Evolutionary conservation across 495 filamentous ascomycete species (phyloP).

Genomic region (Immersiella caudata): DNA sequence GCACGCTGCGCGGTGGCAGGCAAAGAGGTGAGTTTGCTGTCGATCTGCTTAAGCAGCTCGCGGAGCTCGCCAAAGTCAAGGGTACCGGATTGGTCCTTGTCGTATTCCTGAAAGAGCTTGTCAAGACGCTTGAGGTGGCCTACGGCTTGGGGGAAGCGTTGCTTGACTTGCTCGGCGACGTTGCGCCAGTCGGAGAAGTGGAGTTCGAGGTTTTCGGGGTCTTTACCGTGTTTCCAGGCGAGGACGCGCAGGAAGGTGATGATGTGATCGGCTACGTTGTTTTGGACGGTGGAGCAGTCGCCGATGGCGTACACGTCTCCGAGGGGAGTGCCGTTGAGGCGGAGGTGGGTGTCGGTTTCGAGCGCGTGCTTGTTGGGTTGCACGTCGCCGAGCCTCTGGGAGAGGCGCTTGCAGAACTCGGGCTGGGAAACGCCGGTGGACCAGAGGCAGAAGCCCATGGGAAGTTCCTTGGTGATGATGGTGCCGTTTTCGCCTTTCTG

Average conservation of each 20-base stretch:
- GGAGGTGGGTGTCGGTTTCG: constrained; percentile 93
- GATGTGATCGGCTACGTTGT: constrained; percentile 88
- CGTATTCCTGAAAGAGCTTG: constrained; percentile 85
- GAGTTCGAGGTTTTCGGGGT: constrained; percentile 80
- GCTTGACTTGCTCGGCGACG: constrained; percentile 79
- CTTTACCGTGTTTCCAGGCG: constrained; percentile 87
- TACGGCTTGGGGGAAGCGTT: constrained; percentile 90
- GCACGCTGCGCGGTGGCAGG: constrained; percentile 95
- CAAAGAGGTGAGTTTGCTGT: constrained; percentile 83
- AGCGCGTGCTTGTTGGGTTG: constrained; percentile 91
- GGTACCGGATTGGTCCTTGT: constrained; percentile 88
- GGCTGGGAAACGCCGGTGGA: constrained; percentile 94
- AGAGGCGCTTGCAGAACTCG: constrained; percentile 72
- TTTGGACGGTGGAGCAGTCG: constrained; percentile 96
- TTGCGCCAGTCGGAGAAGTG: constrained; percentile 85
- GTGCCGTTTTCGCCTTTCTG: constrained; percentile 76
- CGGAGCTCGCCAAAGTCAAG: constrained; percentile 90
- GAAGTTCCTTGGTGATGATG: constrained; percentile 83
- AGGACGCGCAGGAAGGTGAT: constrained; percentile 84
- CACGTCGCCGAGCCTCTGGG: constrained; percentile 65
- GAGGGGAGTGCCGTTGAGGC: constrained; percentile 85
- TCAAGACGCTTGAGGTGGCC: constrained; percentile 88
- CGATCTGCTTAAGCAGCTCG: constrained; percentile 86
- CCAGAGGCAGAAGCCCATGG: constrained; percentile 97
- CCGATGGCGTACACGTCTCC: constrained; percentile 97